phyloP scores from a whole-genome alignment of 1,284 basidiomycete genomes.

The Mycosarcoma mackinlayi region DNA sequence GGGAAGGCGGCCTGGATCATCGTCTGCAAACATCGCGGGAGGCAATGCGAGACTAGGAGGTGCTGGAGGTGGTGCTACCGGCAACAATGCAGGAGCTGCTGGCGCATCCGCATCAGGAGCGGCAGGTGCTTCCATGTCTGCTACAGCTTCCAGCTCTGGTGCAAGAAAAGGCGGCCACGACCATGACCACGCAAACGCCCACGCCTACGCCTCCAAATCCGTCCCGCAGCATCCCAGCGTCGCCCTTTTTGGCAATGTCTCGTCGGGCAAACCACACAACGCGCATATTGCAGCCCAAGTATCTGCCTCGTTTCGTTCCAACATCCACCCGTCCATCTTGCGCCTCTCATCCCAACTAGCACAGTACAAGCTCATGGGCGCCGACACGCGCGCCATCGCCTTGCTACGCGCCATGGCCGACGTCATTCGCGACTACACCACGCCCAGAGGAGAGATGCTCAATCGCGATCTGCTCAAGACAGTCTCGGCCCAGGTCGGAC shows the following conservation, averaged over 20 bases:
- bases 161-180: constrained; percentile 24
- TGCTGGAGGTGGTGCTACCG: neutral
- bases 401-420: constrained; percentile 61
- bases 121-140: constrained; percentile 18
- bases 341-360: constrained; percentile 58
- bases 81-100: neutral
- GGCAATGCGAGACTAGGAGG: constrained; percentile 21
- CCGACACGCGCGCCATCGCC: constrained; percentile 64
- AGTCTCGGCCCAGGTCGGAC: constrained; percentile 79
- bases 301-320: constrained; percentile 48
- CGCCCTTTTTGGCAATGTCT: constrained; percentile 63
- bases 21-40: constrained; percentile 13
- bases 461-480: constrained; percentile 62
- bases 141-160: constrained; percentile 22
- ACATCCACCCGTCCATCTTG: constrained; percentile 64
- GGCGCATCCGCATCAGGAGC: constrained; percentile 2
- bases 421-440: constrained; percentile 66
- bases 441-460: constrained; percentile 62
- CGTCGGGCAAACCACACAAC: constrained; percentile 46
- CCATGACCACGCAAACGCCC: constrained; percentile 13
- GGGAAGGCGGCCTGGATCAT: constrained; percentile 30
- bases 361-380: constrained; percentile 62
- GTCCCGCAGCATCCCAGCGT: constrained; percentile 44
- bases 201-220: constrained; percentile 15
- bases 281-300: constrained; percentile 47